phyloP scores from a whole-genome alignment of 202 grass and related monocot genomes.

The Zoysia matrella region DNA sequence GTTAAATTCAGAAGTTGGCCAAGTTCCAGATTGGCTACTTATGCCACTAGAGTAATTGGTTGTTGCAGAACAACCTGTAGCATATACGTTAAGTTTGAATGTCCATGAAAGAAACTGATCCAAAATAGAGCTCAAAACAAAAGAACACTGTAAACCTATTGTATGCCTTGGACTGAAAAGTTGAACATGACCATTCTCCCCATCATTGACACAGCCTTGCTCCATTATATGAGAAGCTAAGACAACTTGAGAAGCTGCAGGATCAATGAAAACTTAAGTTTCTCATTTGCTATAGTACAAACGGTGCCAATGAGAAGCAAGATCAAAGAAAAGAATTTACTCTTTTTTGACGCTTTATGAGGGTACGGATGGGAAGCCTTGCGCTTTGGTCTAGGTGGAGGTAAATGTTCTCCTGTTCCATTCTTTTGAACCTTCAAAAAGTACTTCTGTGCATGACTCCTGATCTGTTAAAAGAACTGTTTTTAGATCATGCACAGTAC shows the following conservation, averaged over 20 bases:
- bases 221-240: constrained; percentile 59
- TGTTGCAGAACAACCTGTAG: constrained; percentile 27
- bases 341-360: constrained; percentile 80
- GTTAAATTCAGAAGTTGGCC: constrained; percentile 48
- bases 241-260: constrained; percentile 37
- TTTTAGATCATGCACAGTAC: constrained; percentile 38
- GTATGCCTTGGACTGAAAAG: constrained; percentile 47
- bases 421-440: constrained; percentile 27
- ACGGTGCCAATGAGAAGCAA: neutral
- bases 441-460: constrained; percentile 96
- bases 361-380: constrained; percentile 97
- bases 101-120: neutral
- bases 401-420: constrained; percentile 80
- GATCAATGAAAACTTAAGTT: neutral
- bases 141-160: constrained; percentile 43
- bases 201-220: constrained; percentile 44
- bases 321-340: constrained; percentile 41
- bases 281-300: constrained; percentile 11
- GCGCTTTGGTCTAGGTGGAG: constrained; percentile 85
- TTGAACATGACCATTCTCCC: constrained; percentile 38
- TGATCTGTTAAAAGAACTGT: constrained; percentile 73
- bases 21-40: constrained; percentile 58
- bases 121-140: constrained; percentile 8
- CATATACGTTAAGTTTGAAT: constrained; percentile 17
- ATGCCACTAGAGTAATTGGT: constrained; percentile 68